Conservation (phyloP, 768 basidiomycete genomes). For the Rhodotorula diobovata region DNA sequence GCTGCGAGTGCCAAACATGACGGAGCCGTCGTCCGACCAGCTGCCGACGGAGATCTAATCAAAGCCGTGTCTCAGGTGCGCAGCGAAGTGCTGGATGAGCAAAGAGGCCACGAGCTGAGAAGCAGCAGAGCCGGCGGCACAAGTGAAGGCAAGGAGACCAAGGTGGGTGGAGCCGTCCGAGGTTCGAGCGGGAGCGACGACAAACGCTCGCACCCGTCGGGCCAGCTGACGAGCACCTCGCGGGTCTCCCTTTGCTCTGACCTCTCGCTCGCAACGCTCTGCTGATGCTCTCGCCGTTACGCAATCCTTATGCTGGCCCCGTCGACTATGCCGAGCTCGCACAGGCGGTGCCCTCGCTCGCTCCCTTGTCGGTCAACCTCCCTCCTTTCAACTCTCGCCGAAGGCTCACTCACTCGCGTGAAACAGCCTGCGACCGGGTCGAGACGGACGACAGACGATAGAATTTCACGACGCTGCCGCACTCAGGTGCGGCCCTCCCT, state of each 20-base stretch:
- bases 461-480: conserved; percentile 60
- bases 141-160: too few relatives aligned
- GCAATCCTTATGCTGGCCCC: conserved; percentile 52
- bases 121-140: too few relatives aligned
- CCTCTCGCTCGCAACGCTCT: not conserved
- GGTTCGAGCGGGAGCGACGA: too few relatives aligned
- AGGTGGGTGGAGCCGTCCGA: too few relatives aligned
- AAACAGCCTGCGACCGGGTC: not conserved
- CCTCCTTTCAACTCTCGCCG: not conserved
- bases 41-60: too few relatives aligned
- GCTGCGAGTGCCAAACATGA: too few relatives aligned
- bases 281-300: not conserved
- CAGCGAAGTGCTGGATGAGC: too few relatives aligned
- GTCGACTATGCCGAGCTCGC: conserved; percentile 64
- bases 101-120: too few relatives aligned
- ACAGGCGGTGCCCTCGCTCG: conserved; percentile 57
- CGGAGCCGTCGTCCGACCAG: too few relatives aligned
- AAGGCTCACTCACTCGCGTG: not conserved
- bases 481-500: not conserved
- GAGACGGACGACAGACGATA: conserved; percentile 51
- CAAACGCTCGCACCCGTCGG: too few relatives aligned
- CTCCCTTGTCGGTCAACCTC: conserved; percentile 40
- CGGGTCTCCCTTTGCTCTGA: not conserved
- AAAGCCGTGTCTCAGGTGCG: too few relatives aligned
- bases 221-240: too few relatives aligned